Evolutionary conservation across 2,329 filamentous ascomycete genomes (phyloP).

Genomic region (Monilinia laxa): DNA sequence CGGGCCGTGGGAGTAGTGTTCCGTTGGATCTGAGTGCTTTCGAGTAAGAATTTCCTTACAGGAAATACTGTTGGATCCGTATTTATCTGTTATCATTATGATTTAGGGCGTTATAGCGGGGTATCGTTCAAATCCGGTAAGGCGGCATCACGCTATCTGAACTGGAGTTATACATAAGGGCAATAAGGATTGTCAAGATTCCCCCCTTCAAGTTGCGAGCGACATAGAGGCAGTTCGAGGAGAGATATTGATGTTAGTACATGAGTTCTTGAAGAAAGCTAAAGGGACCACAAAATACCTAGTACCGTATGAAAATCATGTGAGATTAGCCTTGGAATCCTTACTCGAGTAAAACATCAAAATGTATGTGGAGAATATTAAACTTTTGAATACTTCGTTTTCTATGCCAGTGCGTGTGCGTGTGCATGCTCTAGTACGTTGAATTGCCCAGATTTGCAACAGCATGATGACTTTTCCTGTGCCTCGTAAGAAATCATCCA

Average conservation of each 20-base stretch:
- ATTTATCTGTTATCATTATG: conserved; percentile 20
- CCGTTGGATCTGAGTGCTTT: conserved; percentile 73
- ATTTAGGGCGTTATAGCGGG: conserved; percentile 24
- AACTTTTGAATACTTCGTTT: neutral
- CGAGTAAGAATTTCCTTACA: conserved; percentile 28
- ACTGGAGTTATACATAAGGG: conserved; percentile 18
- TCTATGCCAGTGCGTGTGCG: neutral
- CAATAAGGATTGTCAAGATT: neutral
- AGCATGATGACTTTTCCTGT: neutral
- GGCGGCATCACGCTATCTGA: conserved; percentile 15
- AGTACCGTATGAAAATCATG: neutral
- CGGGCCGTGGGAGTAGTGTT: conserved; percentile 90
- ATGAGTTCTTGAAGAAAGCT: neutral
- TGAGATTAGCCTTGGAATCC: neutral
- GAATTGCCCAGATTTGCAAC: neutral
- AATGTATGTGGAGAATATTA: neutral
- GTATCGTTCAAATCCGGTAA: conserved; percentile 16
- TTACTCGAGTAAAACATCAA: neutral
- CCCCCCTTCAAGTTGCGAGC: neutral
- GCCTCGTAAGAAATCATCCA: neutral
- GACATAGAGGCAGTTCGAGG: neutral
- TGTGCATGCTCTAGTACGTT: neutral
- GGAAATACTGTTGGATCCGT: conserved; percentile 9
- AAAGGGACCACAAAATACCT: conserved; percentile 1
- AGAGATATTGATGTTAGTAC: neutral